Conservation (phyloP, 257 asterid genomes). For the Forsythia viridissima region DNA sequence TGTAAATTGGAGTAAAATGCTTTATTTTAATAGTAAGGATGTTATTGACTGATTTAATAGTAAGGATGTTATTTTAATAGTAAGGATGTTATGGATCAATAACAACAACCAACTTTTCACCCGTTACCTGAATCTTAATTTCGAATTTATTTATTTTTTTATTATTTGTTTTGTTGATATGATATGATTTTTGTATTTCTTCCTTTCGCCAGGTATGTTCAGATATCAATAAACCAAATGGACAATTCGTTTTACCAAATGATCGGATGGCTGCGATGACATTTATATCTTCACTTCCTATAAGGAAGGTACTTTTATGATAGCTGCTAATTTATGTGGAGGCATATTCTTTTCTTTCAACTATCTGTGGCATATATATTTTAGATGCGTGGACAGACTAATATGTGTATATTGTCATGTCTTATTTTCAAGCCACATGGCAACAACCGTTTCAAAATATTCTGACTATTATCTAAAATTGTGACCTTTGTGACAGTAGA, state of each 20-base stretch:
- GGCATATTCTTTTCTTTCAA: slow-evolving; percentile 4
- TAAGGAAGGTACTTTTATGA: slow-evolving; percentile 70
- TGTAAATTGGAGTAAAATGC: not conserved
- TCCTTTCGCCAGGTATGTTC: slow-evolving; percentile 74
- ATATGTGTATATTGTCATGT: not conserved
- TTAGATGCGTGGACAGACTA: not conserved
- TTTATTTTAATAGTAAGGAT: not conserved
- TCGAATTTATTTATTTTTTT: not conserved
- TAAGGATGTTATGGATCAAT: not conserved
- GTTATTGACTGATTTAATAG: too few species aligned
- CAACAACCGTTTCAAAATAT: not conserved
- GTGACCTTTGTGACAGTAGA: not conserved
- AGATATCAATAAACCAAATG: slow-evolving; percentile 95
- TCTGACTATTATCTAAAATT: not conserved
- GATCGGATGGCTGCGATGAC: slow-evolving; percentile 77
- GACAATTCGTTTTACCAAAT: slow-evolving; percentile 87
- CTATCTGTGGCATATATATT: not conserved
- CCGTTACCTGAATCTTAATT: not conserved
- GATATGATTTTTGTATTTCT: not conserved
- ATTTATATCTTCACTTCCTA: slow-evolving; percentile 90
- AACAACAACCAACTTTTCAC: not conserved
- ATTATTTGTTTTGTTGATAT: not conserved
- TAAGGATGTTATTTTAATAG: too few species aligned
- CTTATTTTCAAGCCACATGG: not conserved
- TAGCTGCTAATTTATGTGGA: slow-evolving; percentile 17